Evolutionary conservation across 2,329 filamentous ascomycete species (phyloP), one percentile per base, ranked within the genome.

Genomic region (Myriosclerotinia curreyana): DNA sequence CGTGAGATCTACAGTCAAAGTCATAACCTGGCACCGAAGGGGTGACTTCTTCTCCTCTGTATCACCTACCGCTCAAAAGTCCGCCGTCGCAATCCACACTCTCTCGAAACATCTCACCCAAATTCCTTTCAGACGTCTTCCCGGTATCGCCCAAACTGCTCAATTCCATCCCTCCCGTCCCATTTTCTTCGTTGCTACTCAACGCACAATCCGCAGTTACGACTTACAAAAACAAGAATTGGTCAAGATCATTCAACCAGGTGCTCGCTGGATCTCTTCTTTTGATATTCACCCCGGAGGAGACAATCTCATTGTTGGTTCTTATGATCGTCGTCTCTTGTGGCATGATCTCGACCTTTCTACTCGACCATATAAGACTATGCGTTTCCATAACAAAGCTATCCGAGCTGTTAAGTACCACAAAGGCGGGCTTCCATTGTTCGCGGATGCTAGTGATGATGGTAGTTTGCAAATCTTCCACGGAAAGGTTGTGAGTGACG

Each of bases 261-360:
- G 95, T 73, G 93, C 94, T 3, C 88, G 93, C 68, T 92, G 93
- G 92, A 97, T 99, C 71, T 96, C 91, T 2, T 91, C 88, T 20
- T 94, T 99, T 71, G 93, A 96, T 72, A 85, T 99, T 52, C 96
- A 99, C 77, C 89, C 93, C 0, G 90, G 90, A 22, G 95, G 95
- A 53, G 93, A 96, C 78, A 97, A 99, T 74, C 78, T 99, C 63
- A 91, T 98, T 65, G 91, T 97, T 14, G 92, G 93, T 52, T 95
- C 92, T 0, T 99, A 98, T 78, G 95, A 99, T 78, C 88, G 93
- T 69, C 87, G 94, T 54, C 82, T 99, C 3, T 82, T 99, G 40
- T 99, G 95, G 95, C 95, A 98, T 79, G 95, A 99, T 78, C 83
- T 98, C 62, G 95, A 99, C 70, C 85, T 99, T 44, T 95, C 91